Base-by-base conservation (phyloP, 192 early-diverging fungal genomes). In the Coemansia sp. region DNA sequence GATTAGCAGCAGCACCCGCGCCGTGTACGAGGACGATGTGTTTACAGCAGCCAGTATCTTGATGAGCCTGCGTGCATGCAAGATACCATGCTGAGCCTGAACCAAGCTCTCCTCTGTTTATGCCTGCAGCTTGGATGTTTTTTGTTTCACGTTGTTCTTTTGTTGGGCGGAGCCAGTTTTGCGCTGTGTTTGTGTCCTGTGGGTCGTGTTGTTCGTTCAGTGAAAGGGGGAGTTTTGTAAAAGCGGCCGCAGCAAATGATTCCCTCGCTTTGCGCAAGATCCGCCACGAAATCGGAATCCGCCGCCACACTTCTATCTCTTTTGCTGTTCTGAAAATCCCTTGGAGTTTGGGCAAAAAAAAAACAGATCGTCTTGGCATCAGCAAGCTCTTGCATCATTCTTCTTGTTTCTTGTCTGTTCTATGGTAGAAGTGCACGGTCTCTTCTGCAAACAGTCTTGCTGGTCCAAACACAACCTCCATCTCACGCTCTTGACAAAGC, bases 41-140 rank as follows among this genome's bases (percentile, higher is more conserved):
- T 81, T 72, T 43, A 59, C 69, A n/a, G 78, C 78, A 2, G 78
- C 78, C 26, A 81, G 73, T 63, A 81, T 81, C 37, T 67, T 81
- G 78, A 81, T 81, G 78, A 81, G 78, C 63, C 37, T 81, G 51
- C 78, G 78, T 20, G 63, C 78, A 3, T 81, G 72, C 78, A 81
- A 75, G 61, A 65, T 72, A 73, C 72, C 78, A 8, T 81, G 78
- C 66, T 81, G 57, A 59, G 21, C 35, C n/a, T n/a, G n/a, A n/a
- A n/a, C n/a, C n/a, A n/a, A n/a, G n/a, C n/a, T n/a, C n/a, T n/a
- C n/a, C n/a, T n/a, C n/a, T n/a, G n/a, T n/a, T n/a, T n/a, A n/a
- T n/a, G n/a, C n/a, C n/a, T 40, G 39, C 39, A 13, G 39, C 39
- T 40, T 40, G 39, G 39, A 40, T 49, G 48, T 49, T 49, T 3